Conservation (phyloP, 495 filamentous ascomycete species). For the Aspergillus campestris region DNA sequence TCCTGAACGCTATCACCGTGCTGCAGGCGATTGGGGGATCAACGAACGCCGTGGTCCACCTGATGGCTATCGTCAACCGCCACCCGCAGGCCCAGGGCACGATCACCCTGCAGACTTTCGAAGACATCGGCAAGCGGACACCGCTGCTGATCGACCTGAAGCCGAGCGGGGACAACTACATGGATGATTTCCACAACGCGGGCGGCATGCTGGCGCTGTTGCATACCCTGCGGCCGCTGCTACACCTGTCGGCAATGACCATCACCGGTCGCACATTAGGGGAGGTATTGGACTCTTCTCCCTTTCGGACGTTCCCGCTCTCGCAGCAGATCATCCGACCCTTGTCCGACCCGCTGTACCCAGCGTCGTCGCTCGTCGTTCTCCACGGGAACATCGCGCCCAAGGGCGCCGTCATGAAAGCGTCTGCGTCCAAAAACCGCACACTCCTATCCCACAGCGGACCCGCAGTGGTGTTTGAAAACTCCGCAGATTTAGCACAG, state of each 20-base stretch:
- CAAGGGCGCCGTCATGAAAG: conserved; percentile 53
- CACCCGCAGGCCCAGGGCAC: conserved; percentile 46
- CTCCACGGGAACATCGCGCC: conserved; percentile 49
- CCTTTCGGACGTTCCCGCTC: conserved; percentile 34
- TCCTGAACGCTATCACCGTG: conserved; percentile 59
- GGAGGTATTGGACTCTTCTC: conserved; percentile 39
- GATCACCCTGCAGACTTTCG: conserved; percentile 49
- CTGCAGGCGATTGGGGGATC: conserved; percentile 63
- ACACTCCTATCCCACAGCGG: conserved; percentile 44
- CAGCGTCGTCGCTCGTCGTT: conserved; percentile 45
- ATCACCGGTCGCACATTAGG: conserved; percentile 53
- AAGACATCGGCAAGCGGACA: conserved; percentile 50
- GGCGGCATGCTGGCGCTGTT: conserved; percentile 56
- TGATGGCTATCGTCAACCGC: conserved; percentile 55
- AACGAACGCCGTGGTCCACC: conserved; percentile 59
- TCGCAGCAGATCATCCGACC: conserved; percentile 42
- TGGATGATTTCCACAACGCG: conserved; percentile 63
- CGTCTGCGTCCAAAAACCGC: conserved; percentile 50
- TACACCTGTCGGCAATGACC: conserved; percentile 49
- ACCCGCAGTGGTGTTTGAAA: conserved; percentile 50
- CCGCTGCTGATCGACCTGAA: conserved; percentile 60
- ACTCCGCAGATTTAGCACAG: conserved; percentile 45
- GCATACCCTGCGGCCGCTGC: conserved; percentile 45
- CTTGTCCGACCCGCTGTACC: conserved; percentile 44
- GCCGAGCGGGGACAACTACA: conserved; percentile 60